Base-by-base conservation (phyloP, 495 filamentous ascomycete genomes). In the Choiromyces venosus region DNA sequence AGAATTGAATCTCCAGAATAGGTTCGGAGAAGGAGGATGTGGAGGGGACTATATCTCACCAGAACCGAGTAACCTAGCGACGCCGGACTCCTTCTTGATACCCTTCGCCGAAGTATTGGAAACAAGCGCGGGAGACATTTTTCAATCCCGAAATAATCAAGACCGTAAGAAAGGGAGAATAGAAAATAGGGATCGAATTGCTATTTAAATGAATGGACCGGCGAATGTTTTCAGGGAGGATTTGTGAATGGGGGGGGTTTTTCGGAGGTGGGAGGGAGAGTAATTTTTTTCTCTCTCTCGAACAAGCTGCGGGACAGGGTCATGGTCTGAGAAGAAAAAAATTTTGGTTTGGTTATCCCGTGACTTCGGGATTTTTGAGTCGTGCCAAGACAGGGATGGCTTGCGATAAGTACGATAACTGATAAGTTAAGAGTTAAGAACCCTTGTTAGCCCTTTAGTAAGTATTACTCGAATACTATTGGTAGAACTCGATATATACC, bases 11-110 rank as follows among this genome's bases (percentile, higher is more conserved):
- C 37, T n/a, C 19, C n/a, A 36, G 21, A 9, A 18, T 37, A 42
- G 33, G 42, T 35, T 52, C 12, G 25, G 21, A 33, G 40, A 19
- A 37, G 21, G 12, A 37, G 2, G 14, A 65, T n/a, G n/a, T n/a
- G n/a, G 40, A 29, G 5, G 36, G 33, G 19, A 37, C 19, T 21
- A 52, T 5, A 35, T 78, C 87, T 67, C 88, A 97, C 95, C 95
- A 70, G 95, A 97, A 77, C 95, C 95, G 76, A 96, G 83, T 73
- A 99, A 83, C 82, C 95, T 87, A 73, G 96, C 94, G 79, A 90
- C 82, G 72, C 92, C 91, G 25, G 93, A 96, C 85, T 99, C 95
- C 84, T 87, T 95, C 88, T 96, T 92, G 78, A 87, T 86, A 82
- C 87, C 87, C 82, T 87, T 90, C 25, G 89, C 84, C 65, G 76